Base-by-base conservation (phyloP, 306 rosid genomes). In the Acacia crassicarpa region DNA sequence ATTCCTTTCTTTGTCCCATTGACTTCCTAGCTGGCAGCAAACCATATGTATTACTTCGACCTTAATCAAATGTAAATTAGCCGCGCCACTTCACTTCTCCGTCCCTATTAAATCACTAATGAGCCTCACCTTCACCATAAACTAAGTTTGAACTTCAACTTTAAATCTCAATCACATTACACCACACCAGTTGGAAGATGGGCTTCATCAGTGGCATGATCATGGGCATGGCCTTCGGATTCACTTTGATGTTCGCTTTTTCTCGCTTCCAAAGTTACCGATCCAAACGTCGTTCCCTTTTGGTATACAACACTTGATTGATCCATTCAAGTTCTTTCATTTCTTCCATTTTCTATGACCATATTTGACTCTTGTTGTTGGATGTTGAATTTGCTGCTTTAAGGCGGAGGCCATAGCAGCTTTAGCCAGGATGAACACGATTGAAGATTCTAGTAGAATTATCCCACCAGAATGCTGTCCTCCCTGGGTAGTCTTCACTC, bases 381-480 rank as follows among this genome's bases (percentile, higher is more conserved):
- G 16, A 23, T 61, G 67, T n/a, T 40, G 61, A 54, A 59, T 67
- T 27, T 54, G 66, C 51, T 32, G 32, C 6, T 84, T 75, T 38
- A 49, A 95, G 99, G 94, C 97, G 8, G 85, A 81, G 79, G 88
- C 86, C 20, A 66, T 93, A 46, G 95, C 97, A 33, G 85, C 81
- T 30, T 88, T 95, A 76, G 98, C 99, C 6, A 93, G 93, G 71
- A 81, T 93, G 94, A 95, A 92, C 93, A 95, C 94, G 8, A 91
- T 91, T 83, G 85, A 88, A 49, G 99, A 95, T 83, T 95, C 94
- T 3, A 91, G 88, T 80, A 92, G 81, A 38, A 78, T 95, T 78
- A 84, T 95, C 8, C 88, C 95, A 16, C 72, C 85, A 14, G 86
- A 90, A 45, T 86, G 77, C 65, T 93, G 87, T 83, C 99, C 99